Percentiles rank a stretch among this genome's conserved stretches.
phyloP scores from a whole-genome alignment of 2,329 filamentous ascomycete species.

The Emmonsiellopsis sp. region DNA sequence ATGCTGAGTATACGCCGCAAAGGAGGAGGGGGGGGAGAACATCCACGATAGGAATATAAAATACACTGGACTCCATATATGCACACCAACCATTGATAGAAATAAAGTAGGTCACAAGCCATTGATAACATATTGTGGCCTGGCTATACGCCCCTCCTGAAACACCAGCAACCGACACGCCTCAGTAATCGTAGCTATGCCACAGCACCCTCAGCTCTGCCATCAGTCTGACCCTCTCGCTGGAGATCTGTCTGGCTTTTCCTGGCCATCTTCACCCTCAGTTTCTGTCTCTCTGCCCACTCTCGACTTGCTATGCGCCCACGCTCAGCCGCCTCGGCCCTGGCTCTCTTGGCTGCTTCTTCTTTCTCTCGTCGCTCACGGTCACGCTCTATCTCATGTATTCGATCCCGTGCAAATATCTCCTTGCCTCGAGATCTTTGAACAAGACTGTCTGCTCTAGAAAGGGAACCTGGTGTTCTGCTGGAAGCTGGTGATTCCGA shows the following conservation, averaged over 20 bases:
- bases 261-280: constrained; percentile 2
- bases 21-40: no score
- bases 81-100: no score
- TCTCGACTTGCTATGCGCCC: constrained; percentile 24
- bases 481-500: background rate
- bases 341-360: constrained; percentile 22
- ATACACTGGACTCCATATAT: no score
- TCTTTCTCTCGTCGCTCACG: constrained; percentile 22
- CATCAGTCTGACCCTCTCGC: background rate
- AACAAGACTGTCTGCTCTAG: constrained; percentile 11
- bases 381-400: constrained; percentile 16
- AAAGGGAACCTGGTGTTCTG: constrained; percentile 6
- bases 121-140: no score
- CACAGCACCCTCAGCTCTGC: no score
- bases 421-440: constrained; percentile 21
- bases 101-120: no score
- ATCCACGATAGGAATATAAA: no score
- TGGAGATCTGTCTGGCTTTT: background rate
- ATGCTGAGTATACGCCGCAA: no score
- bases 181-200: background rate
- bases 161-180: no score
- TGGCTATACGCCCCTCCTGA: no score
- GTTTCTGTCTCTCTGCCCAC: constrained; percentile 24
- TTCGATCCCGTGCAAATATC: constrained; percentile 17
- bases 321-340: constrained; percentile 25